Conservation (phyloP, 805 yeast species). For the Wickerhamiella allomyrinae region DNA sequence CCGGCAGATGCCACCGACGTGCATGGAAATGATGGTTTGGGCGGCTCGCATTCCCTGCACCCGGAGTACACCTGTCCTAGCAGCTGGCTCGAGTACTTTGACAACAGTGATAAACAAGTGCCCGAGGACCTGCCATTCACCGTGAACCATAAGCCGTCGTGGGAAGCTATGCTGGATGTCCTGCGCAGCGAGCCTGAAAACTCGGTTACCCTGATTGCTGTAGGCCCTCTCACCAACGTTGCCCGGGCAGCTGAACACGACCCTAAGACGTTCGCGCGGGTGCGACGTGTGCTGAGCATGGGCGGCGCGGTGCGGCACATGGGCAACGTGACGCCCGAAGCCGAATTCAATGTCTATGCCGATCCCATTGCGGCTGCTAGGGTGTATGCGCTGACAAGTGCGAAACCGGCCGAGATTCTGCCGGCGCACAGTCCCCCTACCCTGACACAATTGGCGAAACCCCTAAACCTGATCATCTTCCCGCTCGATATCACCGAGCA, state of each 20-base stretch:
- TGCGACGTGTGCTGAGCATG: constrained; percentile 26
- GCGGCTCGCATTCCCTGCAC: constrained; percentile 25
- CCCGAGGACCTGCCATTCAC: constrained; percentile 19
- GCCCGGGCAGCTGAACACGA: constrained; percentile 29
- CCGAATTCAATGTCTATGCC: constrained; percentile 30
- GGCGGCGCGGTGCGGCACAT: constrained; percentile 27
- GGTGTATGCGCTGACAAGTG: constrained; percentile 24
- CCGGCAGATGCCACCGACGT: constrained; percentile 28
- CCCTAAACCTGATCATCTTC: constrained; percentile 23
- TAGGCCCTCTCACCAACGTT: constrained; percentile 30
- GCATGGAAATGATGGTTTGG: constrained; percentile 30
- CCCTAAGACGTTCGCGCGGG: constrained; percentile 25
- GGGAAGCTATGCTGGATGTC: constrained; percentile 26
- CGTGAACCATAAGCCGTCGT: constrained; percentile 20
- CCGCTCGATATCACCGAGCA: constrained; percentile 28
- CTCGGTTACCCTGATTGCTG: constrained; percentile 27
- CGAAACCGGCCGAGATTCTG: constrained; percentile 19
- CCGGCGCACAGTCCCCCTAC: constrained; percentile 19
- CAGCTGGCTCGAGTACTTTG: constrained; percentile 20
- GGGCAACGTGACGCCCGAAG: constrained; percentile 30
- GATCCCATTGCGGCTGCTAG: constrained; percentile 30
- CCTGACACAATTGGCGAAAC: constrained; percentile 10
- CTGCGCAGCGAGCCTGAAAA: constrained; percentile 24
- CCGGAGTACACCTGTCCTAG: constrained; percentile 25
- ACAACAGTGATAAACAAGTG: constrained; percentile 6